Conservation (phyloP, 1,284 basidiomycete genomes). For the Boletellus sp. region DNA sequence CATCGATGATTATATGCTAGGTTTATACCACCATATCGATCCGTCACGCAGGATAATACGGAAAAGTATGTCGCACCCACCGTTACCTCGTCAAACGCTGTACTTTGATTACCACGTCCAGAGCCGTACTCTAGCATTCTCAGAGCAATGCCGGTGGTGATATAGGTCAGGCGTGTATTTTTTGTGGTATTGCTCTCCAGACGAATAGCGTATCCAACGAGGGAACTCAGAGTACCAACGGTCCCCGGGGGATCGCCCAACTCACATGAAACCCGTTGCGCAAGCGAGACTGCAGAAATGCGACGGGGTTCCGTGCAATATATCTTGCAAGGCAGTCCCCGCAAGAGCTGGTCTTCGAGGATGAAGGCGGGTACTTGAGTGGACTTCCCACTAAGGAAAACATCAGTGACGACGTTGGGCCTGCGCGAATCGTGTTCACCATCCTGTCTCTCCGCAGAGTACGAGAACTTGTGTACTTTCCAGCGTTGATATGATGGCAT, state of each 20-base stretch:
- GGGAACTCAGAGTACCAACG: conserved; percentile 77
- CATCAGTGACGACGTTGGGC: conserved; percentile 11
- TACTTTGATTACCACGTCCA: conserved; percentile 61
- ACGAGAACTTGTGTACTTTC: conserved; percentile 86
- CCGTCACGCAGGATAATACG: not conserved
- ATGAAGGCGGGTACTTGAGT: conserved; percentile 96
- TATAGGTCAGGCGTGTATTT: conserved; percentile 79
- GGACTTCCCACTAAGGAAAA: conserved; percentile 79
- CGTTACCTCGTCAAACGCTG: conserved; percentile 92
- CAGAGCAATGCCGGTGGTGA: conserved; percentile 94
- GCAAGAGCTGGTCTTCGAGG: conserved; percentile 84
- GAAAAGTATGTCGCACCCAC: conserved; percentile 38
- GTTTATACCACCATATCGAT: conserved; percentile 6
- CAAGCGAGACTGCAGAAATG: conserved; percentile 96
- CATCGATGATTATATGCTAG: conserved; percentile 62
- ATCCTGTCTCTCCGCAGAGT: conserved; percentile 96
- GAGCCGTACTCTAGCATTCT: conserved; percentile 90
- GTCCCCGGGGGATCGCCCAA: conserved; percentile 82
- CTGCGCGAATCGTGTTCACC: conserved; percentile 42
- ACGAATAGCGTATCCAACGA: conserved; percentile 95
- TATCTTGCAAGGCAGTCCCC: conserved; percentile 86
- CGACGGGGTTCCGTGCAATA: conserved; percentile 95
- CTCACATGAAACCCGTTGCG: conserved; percentile 92
- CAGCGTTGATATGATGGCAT: conserved; percentile 72
- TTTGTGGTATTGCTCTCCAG: conserved; percentile 86